Evolutionary conservation across 2,329 filamentous ascomycete genomes (phyloP).

Genomic region (Seiridium unicorne): DNA sequence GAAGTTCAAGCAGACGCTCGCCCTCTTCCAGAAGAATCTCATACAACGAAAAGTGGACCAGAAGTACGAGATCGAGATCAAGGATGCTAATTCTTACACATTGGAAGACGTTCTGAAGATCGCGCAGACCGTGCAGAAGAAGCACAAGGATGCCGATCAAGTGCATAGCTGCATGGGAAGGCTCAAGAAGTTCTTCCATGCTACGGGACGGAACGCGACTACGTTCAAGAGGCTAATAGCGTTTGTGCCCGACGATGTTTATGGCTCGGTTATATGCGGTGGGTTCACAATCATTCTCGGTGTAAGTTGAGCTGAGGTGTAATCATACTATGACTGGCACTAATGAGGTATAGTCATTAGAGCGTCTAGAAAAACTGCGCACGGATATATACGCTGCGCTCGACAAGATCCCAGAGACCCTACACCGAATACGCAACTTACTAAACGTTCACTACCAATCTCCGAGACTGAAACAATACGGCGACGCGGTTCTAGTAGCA

Average conservation of each 20-base stretch:
- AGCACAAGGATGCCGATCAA: conserved; percentile 8
- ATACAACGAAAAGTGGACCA: conserved; percentile 14
- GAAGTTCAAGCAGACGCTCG: conserved; percentile 12
- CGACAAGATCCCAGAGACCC: conserved; percentile 11
- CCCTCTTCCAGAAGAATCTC: conserved; percentile 11
- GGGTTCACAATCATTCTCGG: conserved; percentile 15
- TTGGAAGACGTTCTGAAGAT: conserved; percentile 14
- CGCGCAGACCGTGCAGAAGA: conserved; percentile 12
- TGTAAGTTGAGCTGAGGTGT: neutral
- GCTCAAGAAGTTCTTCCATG: conserved; percentile 13
- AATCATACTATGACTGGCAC: neutral
- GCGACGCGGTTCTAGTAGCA: conserved; percentile 12
- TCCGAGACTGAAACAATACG: conserved; percentile 4
- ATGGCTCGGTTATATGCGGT: conserved; percentile 15
- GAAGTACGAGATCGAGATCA: conserved; percentile 13
- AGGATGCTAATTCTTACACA: conserved; percentile 11
- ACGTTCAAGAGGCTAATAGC: conserved; percentile 13
- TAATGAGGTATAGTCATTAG: neutral
- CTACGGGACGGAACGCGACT: conserved; percentile 7
- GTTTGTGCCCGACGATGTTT: conserved; percentile 14
- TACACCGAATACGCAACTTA: conserved; percentile 5
- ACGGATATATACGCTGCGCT: conserved; percentile 12
- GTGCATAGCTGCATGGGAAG: conserved; percentile 11
- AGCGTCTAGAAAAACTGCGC: conserved; percentile 6
- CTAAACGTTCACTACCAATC: conserved; percentile 15